Evolutionary conservation across 1,284 basidiomycete genomes (phyloP).

Genomic region (Irpex sp.): DNA sequence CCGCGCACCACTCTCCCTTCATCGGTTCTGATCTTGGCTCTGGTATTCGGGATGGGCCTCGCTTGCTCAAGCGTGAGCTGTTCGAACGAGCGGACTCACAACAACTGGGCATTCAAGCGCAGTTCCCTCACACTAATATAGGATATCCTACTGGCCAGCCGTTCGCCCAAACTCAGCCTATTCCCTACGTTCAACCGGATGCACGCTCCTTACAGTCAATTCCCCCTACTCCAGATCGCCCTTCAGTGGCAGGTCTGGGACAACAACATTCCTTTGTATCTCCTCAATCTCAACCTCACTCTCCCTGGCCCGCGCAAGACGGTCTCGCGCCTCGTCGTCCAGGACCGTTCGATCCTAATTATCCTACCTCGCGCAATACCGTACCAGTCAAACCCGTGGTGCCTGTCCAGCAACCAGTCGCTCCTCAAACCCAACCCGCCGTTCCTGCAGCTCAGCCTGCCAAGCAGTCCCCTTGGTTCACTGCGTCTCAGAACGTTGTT

Average conservation of each 20-base stretch:
- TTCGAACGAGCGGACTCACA: slow-evolving; percentile 13
- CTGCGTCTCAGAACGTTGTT: slow-evolving; percentile 38
- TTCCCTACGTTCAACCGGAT: slow-evolving; percentile 23
- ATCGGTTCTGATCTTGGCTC: slow-evolving; percentile 5
- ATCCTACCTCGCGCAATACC: slow-evolving; percentile 25
- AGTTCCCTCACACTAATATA: slow-evolving; percentile 20
- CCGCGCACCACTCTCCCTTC: background rate
- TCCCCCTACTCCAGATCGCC: slow-evolving; percentile 18
- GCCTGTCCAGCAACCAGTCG: background rate
- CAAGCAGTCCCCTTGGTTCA: slow-evolving; percentile 53
- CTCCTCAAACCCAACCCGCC: slow-evolving; percentile 6
- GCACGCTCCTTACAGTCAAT: slow-evolving; percentile 21
- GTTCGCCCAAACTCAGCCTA: slow-evolving; percentile 27
- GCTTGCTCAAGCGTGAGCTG: slow-evolving; percentile 20
- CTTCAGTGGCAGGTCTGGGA: slow-evolving; percentile 11
- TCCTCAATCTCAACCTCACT: slow-evolving; percentile 18
- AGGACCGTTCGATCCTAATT: slow-evolving; percentile 38
- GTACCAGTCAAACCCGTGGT: slow-evolving; percentile 3
- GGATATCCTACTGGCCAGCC: slow-evolving; percentile 26
- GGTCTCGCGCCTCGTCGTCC: slow-evolving; percentile 31
- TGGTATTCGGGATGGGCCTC: slow-evolving; percentile 16
- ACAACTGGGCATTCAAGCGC: background rate
- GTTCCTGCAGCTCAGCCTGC: slow-evolving; percentile 18
- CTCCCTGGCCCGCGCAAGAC: slow-evolving; percentile 33
- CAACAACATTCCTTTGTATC: slow-evolving; percentile 20